Percentiles rank a stretch among this genome's conserved stretches.
These are phyloP conservation scores for Xylaria sp. DNA, from an alignment of 2,329 filamentous ascomycete genomes.

Conservation along the genomic window DNA sequence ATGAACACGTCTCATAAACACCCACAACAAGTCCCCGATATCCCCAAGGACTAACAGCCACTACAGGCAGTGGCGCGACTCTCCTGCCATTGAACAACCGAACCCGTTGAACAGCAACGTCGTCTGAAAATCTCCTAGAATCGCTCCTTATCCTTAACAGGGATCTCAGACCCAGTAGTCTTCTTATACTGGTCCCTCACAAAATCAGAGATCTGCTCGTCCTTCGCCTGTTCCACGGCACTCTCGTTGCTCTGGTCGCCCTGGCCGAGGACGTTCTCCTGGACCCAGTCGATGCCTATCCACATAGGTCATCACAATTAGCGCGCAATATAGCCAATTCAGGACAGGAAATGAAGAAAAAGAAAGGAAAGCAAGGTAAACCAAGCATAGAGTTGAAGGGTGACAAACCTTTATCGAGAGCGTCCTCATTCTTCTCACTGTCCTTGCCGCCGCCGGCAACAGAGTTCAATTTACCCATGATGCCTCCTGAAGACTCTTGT, in stretches of 20 bases:
- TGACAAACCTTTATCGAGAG: constrained; percentile 79
- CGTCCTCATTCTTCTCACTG: constrained; percentile 85
- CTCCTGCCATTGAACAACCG: not conserved
- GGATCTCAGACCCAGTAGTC: constrained; percentile 74
- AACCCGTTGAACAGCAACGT: not conserved
- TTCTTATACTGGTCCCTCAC: constrained; percentile 78
- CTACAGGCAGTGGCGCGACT: not conserved
- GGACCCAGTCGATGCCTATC: constrained; percentile 78
- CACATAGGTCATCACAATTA: not conserved
- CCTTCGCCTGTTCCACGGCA: constrained; percentile 84
- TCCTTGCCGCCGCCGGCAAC: constrained; percentile 77
- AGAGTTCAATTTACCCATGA: constrained; percentile 77
- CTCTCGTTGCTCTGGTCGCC: constrained; percentile 78
- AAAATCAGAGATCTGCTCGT: constrained; percentile 80
- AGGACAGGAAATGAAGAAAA: not conserved
- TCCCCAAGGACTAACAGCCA: too few relatives aligned
- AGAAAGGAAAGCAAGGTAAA: too few relatives aligned
- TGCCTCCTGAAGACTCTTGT: constrained; percentile 57
- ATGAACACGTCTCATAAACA: too few relatives aligned
- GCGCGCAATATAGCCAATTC: not conserved
- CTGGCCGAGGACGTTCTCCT: constrained; percentile 77
- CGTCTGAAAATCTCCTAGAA: constrained; percentile 34
- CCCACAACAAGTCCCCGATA: too few relatives aligned
- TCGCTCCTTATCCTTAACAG: constrained; percentile 74
- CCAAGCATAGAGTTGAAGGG: not conserved